phyloP scores from a whole-genome alignment of 805 yeast genomes.

The Hanseniaspora lachancei region DNA sequence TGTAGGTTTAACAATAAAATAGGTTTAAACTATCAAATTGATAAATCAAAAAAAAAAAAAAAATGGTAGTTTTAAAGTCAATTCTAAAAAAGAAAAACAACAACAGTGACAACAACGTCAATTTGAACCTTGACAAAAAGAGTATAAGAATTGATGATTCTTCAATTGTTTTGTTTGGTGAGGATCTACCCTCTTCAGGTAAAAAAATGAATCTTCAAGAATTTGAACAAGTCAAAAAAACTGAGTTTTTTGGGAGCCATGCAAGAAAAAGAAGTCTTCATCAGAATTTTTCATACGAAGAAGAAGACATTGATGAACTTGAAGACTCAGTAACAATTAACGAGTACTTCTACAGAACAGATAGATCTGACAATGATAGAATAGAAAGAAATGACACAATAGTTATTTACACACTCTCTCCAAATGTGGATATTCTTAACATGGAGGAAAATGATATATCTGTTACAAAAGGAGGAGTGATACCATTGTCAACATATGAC shows the following conservation, averaged over 20 bases:
- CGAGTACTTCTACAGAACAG: constrained; percentile 7
- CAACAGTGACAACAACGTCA: neutral
- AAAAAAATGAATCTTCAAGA: constrained; percentile 4
- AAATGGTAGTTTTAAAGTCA: constrained; percentile 4
- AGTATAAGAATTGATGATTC: constrained; percentile 5
- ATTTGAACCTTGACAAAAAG: constrained; percentile 6
- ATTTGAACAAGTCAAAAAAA: constrained; percentile 4
- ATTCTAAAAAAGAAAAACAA: constrained; percentile 1
- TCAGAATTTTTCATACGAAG: constrained; percentile 4
- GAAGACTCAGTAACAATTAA: constrained; percentile 1
- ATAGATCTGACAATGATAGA: neutral
- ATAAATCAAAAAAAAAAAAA: neutral
- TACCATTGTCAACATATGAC: constrained; percentile 7
- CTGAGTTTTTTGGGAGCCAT: constrained; percentile 6
- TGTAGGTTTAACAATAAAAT: neutral
- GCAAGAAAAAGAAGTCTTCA: neutral
- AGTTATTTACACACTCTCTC: neutral
- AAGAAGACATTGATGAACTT: neutral
- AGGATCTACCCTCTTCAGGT: constrained; percentile 5
- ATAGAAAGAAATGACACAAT: neutral
- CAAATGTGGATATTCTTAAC: constrained; percentile 1
- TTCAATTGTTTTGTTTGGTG: constrained; percentile 6
- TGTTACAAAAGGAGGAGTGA: constrained; percentile 12
- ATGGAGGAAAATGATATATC: constrained; percentile 10
- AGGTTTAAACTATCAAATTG: neutral